phyloP scores from a whole-genome alignment of 306 rosid genomes.

The Inga oerstediana region DNA sequence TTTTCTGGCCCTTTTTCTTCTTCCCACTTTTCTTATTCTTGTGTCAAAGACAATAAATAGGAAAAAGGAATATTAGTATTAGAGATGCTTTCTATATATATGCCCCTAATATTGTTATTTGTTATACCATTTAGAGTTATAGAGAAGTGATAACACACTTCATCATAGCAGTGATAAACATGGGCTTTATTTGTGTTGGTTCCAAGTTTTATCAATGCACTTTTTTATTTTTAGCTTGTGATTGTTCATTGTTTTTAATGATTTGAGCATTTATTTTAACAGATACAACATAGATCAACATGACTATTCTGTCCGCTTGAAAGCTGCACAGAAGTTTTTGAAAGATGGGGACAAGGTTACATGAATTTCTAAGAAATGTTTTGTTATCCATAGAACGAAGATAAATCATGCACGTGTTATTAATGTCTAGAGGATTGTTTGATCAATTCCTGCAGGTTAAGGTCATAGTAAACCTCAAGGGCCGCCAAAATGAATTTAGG shows the following conservation, averaged over 20 bases:
- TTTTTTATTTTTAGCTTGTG: conserved; percentile 1
- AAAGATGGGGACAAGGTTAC: conserved; percentile 95
- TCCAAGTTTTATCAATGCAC: conserved; percentile 22
- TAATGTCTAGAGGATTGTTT: conserved; percentile 30
- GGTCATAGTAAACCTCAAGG: conserved; percentile 91
- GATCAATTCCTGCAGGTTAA: conserved; percentile 72
- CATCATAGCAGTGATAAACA: conserved; percentile 21
- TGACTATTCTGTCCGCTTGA: conserved; percentile 97
- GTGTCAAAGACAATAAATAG: conserved; percentile 12
- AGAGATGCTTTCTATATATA: background rate
- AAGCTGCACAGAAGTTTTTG: conserved; percentile 90
- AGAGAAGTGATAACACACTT: conserved; percentile 24
- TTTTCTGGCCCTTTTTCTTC: conserved; percentile 28
- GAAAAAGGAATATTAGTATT: conserved; percentile 9
- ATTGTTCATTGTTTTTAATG: conserved; percentile 12
- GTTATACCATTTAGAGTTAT: conserved; percentile 20
- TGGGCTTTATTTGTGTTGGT: conserved; percentile 10
- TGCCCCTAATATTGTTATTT: background rate
- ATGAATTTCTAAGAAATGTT: conserved; percentile 15
- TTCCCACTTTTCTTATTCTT: conserved; percentile 5
- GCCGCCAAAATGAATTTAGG: conserved; percentile 95
- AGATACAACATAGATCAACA: conserved; percentile 97
- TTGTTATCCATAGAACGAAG: background rate
- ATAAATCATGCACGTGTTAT: conserved; percentile 3
- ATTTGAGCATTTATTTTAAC: conserved; percentile 34